phyloP scores from a whole-genome alignment of 2,329 filamentous ascomycete genomes.

The Coleophoma crateriformis region DNA sequence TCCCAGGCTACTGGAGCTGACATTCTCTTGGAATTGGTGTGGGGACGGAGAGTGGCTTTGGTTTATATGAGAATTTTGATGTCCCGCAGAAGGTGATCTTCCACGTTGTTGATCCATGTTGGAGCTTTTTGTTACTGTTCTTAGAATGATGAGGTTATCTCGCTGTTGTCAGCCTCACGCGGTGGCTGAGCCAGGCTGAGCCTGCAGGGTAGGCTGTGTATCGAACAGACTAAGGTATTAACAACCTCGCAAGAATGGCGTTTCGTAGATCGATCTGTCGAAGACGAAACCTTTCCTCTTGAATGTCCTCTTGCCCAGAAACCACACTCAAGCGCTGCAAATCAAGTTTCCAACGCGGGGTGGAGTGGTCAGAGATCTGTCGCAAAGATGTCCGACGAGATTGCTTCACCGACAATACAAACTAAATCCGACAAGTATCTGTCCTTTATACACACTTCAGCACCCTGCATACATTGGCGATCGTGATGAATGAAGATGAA shows the following conservation, averaged over 20 bases:
- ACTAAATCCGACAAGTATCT: no score
- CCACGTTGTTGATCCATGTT: conserved; percentile 52
- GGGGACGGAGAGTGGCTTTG: conserved; percentile 59
- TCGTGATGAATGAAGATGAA: no score
- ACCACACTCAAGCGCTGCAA: no score
- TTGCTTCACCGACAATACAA: no score
- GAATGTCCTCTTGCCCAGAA: no score
- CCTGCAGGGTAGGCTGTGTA: conserved; percentile 20
- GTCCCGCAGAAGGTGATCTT: conserved; percentile 56
- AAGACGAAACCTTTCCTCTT: no score
- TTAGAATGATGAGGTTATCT: conserved; percentile 24
- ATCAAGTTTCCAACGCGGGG: no score
- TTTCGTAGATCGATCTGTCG: not conserved
- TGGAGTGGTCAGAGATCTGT: no score
- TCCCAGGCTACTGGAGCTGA: conserved; percentile 47
- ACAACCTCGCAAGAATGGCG: not conserved
- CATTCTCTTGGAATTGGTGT: conserved; percentile 41
- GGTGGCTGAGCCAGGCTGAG: conserved; percentile 23
- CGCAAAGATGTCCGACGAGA: no score
- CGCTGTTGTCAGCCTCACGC: conserved; percentile 16
- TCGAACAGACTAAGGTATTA: conserved; percentile 5
- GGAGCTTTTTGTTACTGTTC: conserved; percentile 27
- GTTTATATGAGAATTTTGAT: conserved; percentile 59
- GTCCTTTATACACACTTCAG: no score
- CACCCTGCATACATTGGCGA: no score